Conservation (phyloP, 139 green algal genomes). For the Chlamydomonas urium region DNA sequence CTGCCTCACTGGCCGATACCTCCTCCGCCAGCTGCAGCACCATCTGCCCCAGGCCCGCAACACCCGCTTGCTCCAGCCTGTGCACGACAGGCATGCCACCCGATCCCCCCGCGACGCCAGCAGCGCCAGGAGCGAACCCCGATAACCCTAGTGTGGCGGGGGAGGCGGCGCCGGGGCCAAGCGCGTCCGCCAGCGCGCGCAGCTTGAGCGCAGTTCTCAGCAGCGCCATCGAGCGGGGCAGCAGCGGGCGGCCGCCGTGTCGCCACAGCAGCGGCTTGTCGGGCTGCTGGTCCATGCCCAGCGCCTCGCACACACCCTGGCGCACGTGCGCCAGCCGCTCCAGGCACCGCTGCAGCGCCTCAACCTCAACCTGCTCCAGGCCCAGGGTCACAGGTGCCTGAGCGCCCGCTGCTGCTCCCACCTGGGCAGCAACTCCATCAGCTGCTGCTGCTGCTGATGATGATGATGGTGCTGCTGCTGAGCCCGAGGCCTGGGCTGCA, state of each 20-base stretch:
- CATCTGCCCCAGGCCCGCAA: not conserved
- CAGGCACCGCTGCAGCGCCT: not conserved
- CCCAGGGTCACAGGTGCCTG: not conserved
- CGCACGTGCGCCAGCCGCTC: constrained; percentile 18
- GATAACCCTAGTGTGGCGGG: not conserved
- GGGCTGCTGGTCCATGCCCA: constrained; percentile 29
- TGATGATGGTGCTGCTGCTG: constrained; percentile 13
- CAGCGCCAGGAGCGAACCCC: not conserved
- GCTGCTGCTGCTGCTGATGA: constrained; percentile 1
- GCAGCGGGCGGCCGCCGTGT: constrained; percentile 61
- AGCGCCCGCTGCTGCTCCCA: not conserved
- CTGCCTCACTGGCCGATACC: not conserved
- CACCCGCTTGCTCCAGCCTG: too few relatives aligned
- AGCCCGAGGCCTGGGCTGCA: not conserved
- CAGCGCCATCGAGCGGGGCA: constrained; percentile 43
- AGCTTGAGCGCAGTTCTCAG: constrained; percentile 24
- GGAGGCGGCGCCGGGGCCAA: not conserved
- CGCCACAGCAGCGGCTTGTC: constrained; percentile 75
- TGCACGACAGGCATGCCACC: not conserved
- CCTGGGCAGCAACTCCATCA: not conserved
- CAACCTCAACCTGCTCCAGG: not conserved
- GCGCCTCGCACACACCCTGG: constrained; percentile 21
- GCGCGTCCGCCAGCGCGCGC: constrained; percentile 17
- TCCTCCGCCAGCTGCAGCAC: not conserved
- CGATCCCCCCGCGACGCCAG: not conserved